Evolutionary conservation across 306 rosid species (phyloP).

Genomic region (Acacia crassicarpa): DNA sequence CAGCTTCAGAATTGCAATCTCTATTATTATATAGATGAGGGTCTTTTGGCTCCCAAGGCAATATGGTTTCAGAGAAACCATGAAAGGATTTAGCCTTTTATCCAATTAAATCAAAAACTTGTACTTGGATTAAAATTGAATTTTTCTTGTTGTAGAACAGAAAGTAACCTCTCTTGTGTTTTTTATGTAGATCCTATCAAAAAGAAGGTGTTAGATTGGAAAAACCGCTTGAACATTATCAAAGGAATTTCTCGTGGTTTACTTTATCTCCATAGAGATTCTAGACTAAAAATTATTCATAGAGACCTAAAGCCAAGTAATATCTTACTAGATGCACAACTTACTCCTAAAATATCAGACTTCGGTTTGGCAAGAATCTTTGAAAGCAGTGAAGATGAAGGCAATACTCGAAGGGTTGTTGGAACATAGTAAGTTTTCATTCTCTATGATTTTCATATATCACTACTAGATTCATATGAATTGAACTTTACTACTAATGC

Average conservation of each 20-base stretch:
- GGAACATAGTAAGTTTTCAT: background rate
- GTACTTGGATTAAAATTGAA: background rate
- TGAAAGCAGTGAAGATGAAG: background rate
- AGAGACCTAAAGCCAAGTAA: background rate
- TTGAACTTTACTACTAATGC: background rate
- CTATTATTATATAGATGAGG: background rate
- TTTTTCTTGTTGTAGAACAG: background rate
- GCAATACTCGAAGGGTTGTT: conserved; percentile 1
- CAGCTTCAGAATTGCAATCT: background rate
- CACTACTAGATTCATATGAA: background rate
- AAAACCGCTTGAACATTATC: background rate
- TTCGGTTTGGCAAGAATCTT: background rate
- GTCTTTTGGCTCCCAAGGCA: background rate
- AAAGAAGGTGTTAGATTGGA: background rate
- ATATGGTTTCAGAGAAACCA: background rate
- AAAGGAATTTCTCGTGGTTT: background rate
- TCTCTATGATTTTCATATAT: background rate
- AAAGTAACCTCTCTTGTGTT: background rate
- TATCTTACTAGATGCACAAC: background rate
- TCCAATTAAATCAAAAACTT: background rate
- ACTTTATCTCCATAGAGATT: background rate
- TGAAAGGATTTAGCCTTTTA: background rate
- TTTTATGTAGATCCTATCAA: background rate
- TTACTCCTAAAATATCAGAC: background rate
- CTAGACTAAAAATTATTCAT: background rate